Percentiles rank a stretch among this genome's conserved stretches.
These are phyloP conservation scores for Parmelia sp. DNA, from an alignment of 495 filamentous ascomycete genomes.

Conservation along the genomic window DNA sequence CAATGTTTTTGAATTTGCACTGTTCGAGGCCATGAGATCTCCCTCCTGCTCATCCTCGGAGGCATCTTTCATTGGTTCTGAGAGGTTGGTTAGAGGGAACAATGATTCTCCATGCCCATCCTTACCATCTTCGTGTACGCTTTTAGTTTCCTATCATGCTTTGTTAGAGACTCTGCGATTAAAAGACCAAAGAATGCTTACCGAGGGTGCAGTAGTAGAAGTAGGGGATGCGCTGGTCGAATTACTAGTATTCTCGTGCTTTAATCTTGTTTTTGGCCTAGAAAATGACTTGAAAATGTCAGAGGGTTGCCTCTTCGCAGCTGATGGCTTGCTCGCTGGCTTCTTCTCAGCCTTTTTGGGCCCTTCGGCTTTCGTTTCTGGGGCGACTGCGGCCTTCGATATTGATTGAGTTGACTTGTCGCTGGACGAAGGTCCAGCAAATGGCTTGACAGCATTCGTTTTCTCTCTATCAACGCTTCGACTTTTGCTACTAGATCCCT, in stretches of 20 bases:
- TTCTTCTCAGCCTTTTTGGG: slow-evolving; percentile 28
- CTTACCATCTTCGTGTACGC: slow-evolving; percentile 50
- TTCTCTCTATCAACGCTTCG: background rate
- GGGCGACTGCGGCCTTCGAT: background rate
- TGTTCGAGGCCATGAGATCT: slow-evolving; percentile 43
- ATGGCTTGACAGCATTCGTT: slow-evolving; percentile 5
- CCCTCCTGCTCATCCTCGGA: slow-evolving; percentile 72
- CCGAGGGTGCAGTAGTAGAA: slow-evolving; percentile 35
- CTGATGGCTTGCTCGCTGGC: slow-evolving; percentile 33
- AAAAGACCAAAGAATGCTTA: slow-evolving; percentile 25
- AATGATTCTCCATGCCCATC: slow-evolving; percentile 19
- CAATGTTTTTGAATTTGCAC: slow-evolving; percentile 34
- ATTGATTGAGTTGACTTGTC: slow-evolving; percentile 18
- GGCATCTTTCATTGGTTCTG: slow-evolving; percentile 49
- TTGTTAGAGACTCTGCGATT: slow-evolving; percentile 7
- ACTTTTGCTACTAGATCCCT: slow-evolving; percentile 9
- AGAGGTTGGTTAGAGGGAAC: slow-evolving; percentile 18
- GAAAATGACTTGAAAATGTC: slow-evolving; percentile 81
- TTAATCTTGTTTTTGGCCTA: slow-evolving; percentile 64
- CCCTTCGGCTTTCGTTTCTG: background rate
- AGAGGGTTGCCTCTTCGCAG: slow-evolving; percentile 55
- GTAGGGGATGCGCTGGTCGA: slow-evolving; percentile 29
- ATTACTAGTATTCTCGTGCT: slow-evolving; percentile 43
- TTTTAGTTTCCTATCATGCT: slow-evolving; percentile 22
- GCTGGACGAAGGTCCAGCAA: slow-evolving; percentile 29